These are phyloP conservation scores for Linum usitatissimum DNA, from an alignment of 345 rosid species.

Conservation along the genomic window DNA sequence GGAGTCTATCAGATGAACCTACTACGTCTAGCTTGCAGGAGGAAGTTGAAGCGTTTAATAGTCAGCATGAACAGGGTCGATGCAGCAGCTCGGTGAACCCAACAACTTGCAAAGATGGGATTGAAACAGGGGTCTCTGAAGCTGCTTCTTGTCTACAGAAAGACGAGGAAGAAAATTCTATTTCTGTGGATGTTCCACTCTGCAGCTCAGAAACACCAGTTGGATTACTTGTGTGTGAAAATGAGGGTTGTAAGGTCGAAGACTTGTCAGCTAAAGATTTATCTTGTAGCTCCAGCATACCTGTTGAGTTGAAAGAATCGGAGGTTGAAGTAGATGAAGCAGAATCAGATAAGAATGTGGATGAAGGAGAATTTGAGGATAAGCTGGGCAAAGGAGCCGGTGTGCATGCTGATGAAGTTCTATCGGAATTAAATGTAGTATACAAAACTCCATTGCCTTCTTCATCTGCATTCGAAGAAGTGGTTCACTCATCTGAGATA, in stretches of 20 bases:
- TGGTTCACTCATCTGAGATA: neutral
- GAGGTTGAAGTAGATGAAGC: neutral
- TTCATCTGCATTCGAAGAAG: neutral
- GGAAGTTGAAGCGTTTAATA: neutral
- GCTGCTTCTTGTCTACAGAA: conserved; percentile 2
- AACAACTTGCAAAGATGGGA: too few relatives aligned
- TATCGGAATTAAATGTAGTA: neutral
- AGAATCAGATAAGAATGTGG: neutral
- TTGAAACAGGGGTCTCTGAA: conserved; percentile 4
- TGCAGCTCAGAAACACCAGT: neutral
- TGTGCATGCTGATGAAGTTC: neutral
- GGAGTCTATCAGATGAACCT: conserved; percentile 3
- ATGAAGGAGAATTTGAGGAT: neutral
- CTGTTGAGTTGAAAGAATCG: neutral
- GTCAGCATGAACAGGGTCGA: too few relatives aligned
- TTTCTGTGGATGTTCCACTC: conserved; percentile 1
- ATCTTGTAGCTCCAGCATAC: neutral
- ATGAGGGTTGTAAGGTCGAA: neutral
- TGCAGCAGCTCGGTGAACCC: too few relatives aligned
- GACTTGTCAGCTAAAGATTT: neutral
- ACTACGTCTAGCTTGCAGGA: neutral
- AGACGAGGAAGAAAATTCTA: conserved; percentile 6
- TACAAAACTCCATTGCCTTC: neutral
- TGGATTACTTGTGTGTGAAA: conserved; percentile 1
- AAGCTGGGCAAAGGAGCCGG: neutral